Conservation (phyloP, 208 protist genomes). For the Trypanosoma scelopori region DNA sequence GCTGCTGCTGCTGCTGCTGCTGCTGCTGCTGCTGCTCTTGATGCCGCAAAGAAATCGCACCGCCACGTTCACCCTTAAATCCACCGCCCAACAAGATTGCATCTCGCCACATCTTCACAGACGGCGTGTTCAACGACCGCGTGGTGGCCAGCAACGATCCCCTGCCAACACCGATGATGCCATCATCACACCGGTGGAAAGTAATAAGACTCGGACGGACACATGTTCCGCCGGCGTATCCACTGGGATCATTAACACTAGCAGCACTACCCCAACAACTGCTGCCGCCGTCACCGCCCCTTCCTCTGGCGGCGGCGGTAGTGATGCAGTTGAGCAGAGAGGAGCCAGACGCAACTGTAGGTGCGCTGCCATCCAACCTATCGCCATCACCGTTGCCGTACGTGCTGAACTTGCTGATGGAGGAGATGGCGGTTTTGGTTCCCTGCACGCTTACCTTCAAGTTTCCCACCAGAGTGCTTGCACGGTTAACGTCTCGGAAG, state of each 20-base stretch:
- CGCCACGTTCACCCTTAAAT: not conserved
- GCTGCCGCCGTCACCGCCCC: not conserved
- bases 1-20: not conserved
- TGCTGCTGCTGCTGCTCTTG: constrained; percentile 1
- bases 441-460: constrained; percentile 84
- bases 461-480: constrained; percentile 67
- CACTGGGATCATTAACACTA: not conserved
- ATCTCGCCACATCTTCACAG: constrained; percentile 62
- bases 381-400: constrained; percentile 34
- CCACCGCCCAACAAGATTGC: constrained; percentile 20
- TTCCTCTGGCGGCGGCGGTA: no score
- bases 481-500: constrained; percentile 78
- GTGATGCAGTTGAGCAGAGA: constrained; percentile 5
- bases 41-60: not conserved
- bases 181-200: not conserved
- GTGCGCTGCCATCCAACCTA: not conserved
- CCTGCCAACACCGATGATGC: not conserved
- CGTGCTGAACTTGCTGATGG: constrained; percentile 69
- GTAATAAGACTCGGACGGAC: constrained; percentile 24
- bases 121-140: constrained; percentile 60
- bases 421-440: constrained; percentile 79
- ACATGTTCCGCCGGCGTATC: not conserved
- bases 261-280: not conserved
- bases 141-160: constrained; percentile 45
- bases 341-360: not conserved